A percentile compares a stretch with the other conserved stretches of the same genome.
phyloP scores from a whole-genome alignment of 2,329 filamentous ascomycete species.

The Sporothrix protearum region DNA sequence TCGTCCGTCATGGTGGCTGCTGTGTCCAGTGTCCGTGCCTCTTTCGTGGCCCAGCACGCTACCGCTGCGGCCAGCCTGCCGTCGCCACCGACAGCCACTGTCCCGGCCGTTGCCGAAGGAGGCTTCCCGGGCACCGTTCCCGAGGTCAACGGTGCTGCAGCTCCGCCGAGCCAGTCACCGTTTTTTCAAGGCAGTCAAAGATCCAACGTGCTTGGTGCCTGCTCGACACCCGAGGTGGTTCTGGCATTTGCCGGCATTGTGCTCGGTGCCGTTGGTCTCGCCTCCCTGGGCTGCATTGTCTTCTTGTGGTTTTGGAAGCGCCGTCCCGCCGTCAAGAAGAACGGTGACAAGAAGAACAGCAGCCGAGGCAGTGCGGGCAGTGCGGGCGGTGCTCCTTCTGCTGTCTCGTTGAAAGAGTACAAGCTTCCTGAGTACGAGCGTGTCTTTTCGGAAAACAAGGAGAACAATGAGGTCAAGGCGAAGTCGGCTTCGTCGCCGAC shows the following conservation, averaged over 20 bases:
- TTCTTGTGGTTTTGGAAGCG: conserved; percentile 17
- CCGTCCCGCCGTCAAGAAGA: not conserved
- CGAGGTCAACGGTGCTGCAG: not conserved
- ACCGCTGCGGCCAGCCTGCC: not conserved
- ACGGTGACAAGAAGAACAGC: not conserved
- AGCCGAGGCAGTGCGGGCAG: not conserved
- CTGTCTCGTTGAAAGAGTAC: conserved; percentile 1
- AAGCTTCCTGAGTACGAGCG: conserved; percentile 18
- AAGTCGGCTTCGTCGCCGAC: not conserved
- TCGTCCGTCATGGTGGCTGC: conserved; percentile 5
- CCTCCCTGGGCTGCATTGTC: conserved; percentile 11
- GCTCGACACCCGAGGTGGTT: conserved; percentile 20
- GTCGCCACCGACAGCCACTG: not conserved
- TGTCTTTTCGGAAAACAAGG: not conserved
- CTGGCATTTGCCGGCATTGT: conserved; percentile 22
- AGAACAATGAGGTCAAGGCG: not conserved
- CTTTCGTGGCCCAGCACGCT: not conserved
- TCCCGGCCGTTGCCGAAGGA: not conserved
- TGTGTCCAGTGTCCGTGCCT: conserved; percentile 15
- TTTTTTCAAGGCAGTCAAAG: not conserved
- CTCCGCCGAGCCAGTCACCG: not conserved
- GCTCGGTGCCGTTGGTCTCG: conserved; percentile 18
- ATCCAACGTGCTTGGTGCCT: conserved; percentile 15
- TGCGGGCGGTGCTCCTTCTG: not conserved
- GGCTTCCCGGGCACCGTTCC: not conserved